Evolutionary conservation across 1,284 basidiomycete species (phyloP).

Genomic region (Malassezia arunalokei): DNA sequence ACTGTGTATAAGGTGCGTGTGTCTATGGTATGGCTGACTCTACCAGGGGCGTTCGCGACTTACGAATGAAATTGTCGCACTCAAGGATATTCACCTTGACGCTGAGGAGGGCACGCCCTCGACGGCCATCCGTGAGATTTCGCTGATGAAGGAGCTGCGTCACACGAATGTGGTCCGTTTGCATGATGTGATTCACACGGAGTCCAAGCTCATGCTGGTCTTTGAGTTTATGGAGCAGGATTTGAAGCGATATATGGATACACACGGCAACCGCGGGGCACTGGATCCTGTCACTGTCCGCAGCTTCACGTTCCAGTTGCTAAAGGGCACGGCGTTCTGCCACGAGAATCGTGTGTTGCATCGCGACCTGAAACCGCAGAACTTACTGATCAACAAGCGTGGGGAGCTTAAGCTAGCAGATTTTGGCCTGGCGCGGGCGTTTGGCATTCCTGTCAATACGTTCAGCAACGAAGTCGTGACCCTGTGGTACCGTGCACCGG

Average conservation of each 20-base stretch:
- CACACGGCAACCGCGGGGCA: slow-evolving; percentile 86
- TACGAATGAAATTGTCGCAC: slow-evolving; percentile 45
- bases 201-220: slow-evolving; percentile 94
- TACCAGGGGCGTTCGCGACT: slow-evolving; percentile 34
- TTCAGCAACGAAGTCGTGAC: slow-evolving; percentile 57
- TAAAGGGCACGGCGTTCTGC: slow-evolving; percentile 96
- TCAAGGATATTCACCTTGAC: slow-evolving; percentile 90
- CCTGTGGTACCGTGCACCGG: slow-evolving; percentile 96
- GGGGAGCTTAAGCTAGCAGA: slow-evolving; percentile 88
- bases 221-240: slow-evolving; percentile 99
- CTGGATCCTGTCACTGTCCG: slow-evolving; percentile 85
- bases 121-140: slow-evolving; percentile 87
- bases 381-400: slow-evolving; percentile 91
- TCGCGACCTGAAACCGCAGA: slow-evolving; percentile 94
- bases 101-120: slow-evolving; percentile 89
- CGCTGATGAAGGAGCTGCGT: slow-evolving; percentile 90
- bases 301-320: slow-evolving; percentile 90
- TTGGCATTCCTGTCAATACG: slow-evolving; percentile 46
- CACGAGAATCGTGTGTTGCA: slow-evolving; percentile 97
- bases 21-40: not conserved
- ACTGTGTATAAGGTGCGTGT: slow-evolving; percentile 40
- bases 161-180: slow-evolving; percentile 90
- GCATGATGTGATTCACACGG: slow-evolving; percentile 88
- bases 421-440: slow-evolving; percentile 75
- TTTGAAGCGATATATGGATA: slow-evolving; percentile 99